Percentiles rank a stretch among this genome's conserved stretches.
Conservation (phyloP, 371 early-diverging fungal genomes). For the Funneliformis caledonium region DNA sequence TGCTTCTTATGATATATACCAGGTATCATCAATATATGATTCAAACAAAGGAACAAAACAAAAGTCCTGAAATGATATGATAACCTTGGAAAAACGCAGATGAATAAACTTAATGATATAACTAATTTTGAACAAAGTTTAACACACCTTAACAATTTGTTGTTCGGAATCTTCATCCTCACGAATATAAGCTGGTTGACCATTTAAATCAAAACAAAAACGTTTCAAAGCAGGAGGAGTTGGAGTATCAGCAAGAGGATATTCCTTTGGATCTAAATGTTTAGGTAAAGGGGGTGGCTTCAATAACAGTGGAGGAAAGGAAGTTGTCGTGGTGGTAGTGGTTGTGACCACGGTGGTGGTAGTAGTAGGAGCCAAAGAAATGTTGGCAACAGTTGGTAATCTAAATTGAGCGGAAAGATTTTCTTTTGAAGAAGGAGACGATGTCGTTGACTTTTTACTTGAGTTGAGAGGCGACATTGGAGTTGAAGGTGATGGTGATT, state of each 20-base stretch:
- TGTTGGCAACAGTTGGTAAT: slow-evolving; percentile 49
- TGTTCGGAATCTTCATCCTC: slow-evolving; percentile 58
- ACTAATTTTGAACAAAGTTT: background rate
- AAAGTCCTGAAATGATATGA: background rate
- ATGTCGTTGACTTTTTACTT: background rate
- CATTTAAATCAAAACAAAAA: slow-evolving; percentile 67
- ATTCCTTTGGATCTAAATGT: slow-evolving; percentile 54
- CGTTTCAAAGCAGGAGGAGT: slow-evolving; percentile 64
- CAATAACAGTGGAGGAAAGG: slow-evolving; percentile 61
- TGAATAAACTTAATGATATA: background rate
- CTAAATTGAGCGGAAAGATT: slow-evolving; percentile 24
- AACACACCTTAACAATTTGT: slow-evolving; percentile 48
- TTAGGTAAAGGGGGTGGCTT: slow-evolving; percentile 52
- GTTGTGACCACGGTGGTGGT: slow-evolving; percentile 64
- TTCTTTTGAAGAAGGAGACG: slow-evolving; percentile 4
- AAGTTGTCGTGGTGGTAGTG: slow-evolving; percentile 65
- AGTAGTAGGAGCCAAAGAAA: slow-evolving; percentile 51
- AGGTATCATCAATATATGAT: background rate
- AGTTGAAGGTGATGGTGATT: slow-evolving; percentile 35
- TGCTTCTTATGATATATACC: background rate
- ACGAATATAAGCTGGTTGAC: slow-evolving; percentile 59
- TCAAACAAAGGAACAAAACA: background rate
- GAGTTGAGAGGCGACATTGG: slow-evolving; percentile 32
- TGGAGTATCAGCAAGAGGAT: slow-evolving; percentile 64
- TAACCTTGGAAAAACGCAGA: background rate